A percentile compares a stretch with the other conserved stretches of the same genome.
Conservation (phyloP, 2,329 filamentous ascomycete genomes). For the Stachybotrys chartarum region DNA sequence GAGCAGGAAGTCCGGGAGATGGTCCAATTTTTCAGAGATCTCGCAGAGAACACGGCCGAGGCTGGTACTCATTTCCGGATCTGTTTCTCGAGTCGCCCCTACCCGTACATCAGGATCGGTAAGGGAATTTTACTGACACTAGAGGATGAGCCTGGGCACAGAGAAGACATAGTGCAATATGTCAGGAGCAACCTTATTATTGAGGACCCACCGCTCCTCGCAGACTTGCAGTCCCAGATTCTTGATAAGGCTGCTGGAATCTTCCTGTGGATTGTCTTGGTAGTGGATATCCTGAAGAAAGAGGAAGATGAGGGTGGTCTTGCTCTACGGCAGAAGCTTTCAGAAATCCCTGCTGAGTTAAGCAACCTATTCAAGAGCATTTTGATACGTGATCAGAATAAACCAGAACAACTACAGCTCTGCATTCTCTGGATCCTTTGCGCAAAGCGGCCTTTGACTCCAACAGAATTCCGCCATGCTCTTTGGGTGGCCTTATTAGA, state of each 20-base stretch:
- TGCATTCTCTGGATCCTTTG: constrained; percentile 48
- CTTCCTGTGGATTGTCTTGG: constrained; percentile 36
- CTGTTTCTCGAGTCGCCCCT: constrained; percentile 39
- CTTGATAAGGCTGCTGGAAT: constrained; percentile 28
- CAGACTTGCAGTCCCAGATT: constrained; percentile 13
- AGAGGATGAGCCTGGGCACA: constrained; percentile 26
- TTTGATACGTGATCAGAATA: constrained; percentile 34
- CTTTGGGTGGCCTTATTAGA: constrained; percentile 18
- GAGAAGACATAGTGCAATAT: constrained; percentile 25
- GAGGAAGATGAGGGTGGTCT: constrained; percentile 18
- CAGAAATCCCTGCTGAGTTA: constrained; percentile 30
- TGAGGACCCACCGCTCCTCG: not conserved
- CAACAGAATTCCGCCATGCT: constrained; percentile 37
- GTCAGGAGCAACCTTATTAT: constrained; percentile 19
- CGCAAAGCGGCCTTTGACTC: constrained; percentile 32
- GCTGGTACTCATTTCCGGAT: constrained; percentile 17
- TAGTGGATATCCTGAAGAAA: constrained; percentile 31
- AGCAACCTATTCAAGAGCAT: constrained; percentile 43
- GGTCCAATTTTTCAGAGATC: constrained; percentile 32
- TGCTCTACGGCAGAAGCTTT: constrained; percentile 17
- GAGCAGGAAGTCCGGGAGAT: constrained; percentile 31
- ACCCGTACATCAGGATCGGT: constrained; percentile 29
- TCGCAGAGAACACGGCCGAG: constrained; percentile 21
- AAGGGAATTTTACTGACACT: constrained; percentile 21
- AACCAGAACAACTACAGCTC: constrained; percentile 31